Conservation (phyloP, 2,329 filamentous ascomycete genomes). For the Waltergamsia citrina region DNA sequence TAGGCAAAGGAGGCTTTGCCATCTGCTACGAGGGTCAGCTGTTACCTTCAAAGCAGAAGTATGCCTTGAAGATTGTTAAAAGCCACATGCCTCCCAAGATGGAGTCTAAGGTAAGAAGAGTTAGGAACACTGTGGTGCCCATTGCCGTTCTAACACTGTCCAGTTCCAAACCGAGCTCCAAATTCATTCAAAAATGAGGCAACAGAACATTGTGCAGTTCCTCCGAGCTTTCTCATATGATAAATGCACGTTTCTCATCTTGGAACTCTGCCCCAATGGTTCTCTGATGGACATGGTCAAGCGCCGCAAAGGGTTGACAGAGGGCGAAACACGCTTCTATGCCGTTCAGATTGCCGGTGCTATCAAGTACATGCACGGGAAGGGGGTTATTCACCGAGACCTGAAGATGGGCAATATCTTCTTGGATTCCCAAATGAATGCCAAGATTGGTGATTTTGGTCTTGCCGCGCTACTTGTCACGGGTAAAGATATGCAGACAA, state of each 20-base stretch:
- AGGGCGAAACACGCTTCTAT: conserved; percentile 90
- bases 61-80: conserved; percentile 75
- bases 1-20: conserved; percentile 76
- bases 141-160: conserved; percentile 10
- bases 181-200: conserved; percentile 96
- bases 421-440: conserved; percentile 87
- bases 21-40: conserved; percentile 69
- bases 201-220: conserved; percentile 93
- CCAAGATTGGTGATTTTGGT: conserved; percentile 96
- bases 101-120: conserved; percentile 69
- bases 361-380: conserved; percentile 94
- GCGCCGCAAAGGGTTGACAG: conserved; percentile 78
- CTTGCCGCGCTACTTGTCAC: conserved; percentile 86
- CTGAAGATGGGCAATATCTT: conserved; percentile 98
- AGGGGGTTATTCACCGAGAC: conserved; percentile 93
- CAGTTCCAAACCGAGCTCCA: conserved; percentile 78
- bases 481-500: conserved; percentile 77
- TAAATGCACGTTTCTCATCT: conserved; percentile 82
- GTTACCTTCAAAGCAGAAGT: conserved; percentile 55
- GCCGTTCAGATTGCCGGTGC: conserved; percentile 92
- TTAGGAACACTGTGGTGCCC: too few relatives aligned
- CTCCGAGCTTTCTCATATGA: conserved; percentile 87
- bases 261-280: conserved; percentile 91
- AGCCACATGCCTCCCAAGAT: conserved; percentile 75
- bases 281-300: conserved; percentile 98